Conservation (phyloP, 2,329 filamentous ascomycete genomes). For the Diaporthe helianthi region DNA sequence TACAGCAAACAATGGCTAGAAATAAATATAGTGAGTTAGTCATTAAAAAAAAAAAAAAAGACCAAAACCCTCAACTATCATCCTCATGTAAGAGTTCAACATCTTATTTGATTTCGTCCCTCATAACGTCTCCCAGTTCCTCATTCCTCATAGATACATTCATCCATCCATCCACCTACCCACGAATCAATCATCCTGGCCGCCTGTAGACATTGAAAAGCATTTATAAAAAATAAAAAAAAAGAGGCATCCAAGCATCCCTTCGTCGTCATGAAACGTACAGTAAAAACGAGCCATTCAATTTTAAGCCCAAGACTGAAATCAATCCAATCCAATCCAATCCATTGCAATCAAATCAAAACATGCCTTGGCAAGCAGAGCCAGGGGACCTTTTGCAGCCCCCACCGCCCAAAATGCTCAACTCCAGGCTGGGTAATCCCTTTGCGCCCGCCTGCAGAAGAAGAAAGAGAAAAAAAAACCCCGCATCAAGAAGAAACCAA, state of each 20-base stretch:
- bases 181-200: constrained; percentile 11
- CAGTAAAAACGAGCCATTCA: not conserved
- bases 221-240: not conserved
- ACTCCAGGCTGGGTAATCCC: not conserved
- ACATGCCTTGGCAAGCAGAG: not conserved
- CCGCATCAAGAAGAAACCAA: too few relatives aligned
- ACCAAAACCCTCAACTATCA: not conserved
- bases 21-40: not conserved
- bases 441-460: constrained; percentile 20
- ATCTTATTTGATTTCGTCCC: constrained; percentile 24
- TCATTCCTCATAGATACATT: constrained; percentile 25
- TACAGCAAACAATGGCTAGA: not conserved
- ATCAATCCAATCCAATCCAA: not conserved
- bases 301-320: not conserved
- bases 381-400: not conserved
- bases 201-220: constrained; percentile 25
- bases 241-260: constrained; percentile 12
- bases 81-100: not conserved
- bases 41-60: not conserved
- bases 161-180: constrained; percentile 3
- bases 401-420: not conserved
- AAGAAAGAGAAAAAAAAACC: not conserved
- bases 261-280: constrained; percentile 22
- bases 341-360: constrained; percentile 3
- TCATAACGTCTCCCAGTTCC: not conserved